Evolutionary conservation across 2,329 filamentous ascomycete genomes (phyloP).

Genomic region (Phialophora macrospora): DNA sequence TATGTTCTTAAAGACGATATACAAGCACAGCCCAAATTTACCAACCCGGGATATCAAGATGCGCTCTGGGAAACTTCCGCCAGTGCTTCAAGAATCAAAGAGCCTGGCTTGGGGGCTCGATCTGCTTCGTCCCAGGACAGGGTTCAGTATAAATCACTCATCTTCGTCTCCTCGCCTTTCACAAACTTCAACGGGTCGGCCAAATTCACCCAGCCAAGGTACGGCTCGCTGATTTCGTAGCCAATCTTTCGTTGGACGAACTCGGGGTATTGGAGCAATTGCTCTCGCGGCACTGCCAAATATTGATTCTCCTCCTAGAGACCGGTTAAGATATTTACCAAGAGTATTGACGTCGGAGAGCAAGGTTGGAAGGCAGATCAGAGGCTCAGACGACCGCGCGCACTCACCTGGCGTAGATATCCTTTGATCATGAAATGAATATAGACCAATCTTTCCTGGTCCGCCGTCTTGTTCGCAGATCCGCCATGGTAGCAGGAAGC

Average conservation of each 20-base stretch:
- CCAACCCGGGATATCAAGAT: no score
- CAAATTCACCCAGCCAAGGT: conserved; percentile 19
- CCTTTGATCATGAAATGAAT: conserved; percentile 7
- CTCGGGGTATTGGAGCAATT: conserved; percentile 26
- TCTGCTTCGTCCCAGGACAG: background rate
- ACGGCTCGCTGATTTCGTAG: conserved; percentile 36
- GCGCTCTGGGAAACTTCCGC: no score
- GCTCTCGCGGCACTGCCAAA: conserved; percentile 36
- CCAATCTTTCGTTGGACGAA: conserved; percentile 36
- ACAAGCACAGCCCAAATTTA: no score
- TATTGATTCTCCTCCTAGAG: conserved; percentile 49
- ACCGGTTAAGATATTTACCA: background rate
- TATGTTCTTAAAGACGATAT: no score
- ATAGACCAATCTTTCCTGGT: conserved; percentile 4
- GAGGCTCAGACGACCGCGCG: no score
- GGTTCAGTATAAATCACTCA: conserved; percentile 11
- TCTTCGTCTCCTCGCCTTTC: conserved; percentile 6
- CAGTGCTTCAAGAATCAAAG: background rate
- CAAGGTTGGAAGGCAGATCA: background rate
- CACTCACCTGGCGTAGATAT: conserved; percentile 2
- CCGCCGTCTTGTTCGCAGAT: background rate
- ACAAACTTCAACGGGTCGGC: conserved; percentile 15
- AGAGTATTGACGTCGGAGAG: background rate
- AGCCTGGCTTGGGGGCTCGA: background rate
- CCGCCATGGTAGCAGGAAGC: conserved; percentile 7